These are phyloP conservation scores for Colletotrichum echinochloae DNA, from an alignment of 2,329 filamentous ascomycete genomes.

Conservation along the genomic window DNA sequence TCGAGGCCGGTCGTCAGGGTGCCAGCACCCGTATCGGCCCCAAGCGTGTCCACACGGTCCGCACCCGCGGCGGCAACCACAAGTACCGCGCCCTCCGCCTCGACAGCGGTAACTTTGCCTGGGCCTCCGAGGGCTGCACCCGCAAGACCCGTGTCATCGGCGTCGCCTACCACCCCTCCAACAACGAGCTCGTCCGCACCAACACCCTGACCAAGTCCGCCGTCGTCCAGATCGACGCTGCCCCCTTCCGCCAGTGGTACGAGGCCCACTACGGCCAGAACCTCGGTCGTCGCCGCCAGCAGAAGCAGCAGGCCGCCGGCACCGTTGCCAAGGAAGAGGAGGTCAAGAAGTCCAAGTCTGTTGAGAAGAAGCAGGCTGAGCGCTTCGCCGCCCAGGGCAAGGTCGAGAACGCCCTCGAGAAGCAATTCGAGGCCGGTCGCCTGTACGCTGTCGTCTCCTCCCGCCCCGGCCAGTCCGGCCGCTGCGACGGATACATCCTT, in stretches of 20 bases:
- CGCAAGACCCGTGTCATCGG: constrained; percentile 99
- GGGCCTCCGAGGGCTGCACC: constrained; percentile 97
- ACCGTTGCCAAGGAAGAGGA: constrained; percentile 72
- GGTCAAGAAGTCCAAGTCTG: constrained; percentile 92
- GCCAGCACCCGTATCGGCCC: constrained; percentile 99
- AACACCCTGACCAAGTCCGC: constrained; percentile 99
- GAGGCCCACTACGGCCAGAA: constrained; percentile 98
- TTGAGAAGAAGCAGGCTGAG: constrained; percentile 96
- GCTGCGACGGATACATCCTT: constrained; percentile 96
- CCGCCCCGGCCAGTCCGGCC: constrained; percentile 96
- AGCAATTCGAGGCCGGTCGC: constrained; percentile 99
- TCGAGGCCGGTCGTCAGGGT: constrained; percentile 99
- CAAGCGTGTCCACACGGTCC: constrained; percentile 97
- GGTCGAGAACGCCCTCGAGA: constrained; percentile 92
- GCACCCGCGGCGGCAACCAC: constrained; percentile 97
- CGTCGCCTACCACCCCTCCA: constrained; percentile 98
- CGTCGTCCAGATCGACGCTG: constrained; percentile 98
- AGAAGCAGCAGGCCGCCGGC: constrained; percentile 72
- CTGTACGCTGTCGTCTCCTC: constrained; percentile 93
- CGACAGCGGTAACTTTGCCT: constrained; percentile 99
- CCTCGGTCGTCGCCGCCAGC: constrained; percentile 91
- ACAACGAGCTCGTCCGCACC: constrained; percentile 99
- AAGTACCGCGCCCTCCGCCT: constrained; percentile 99
- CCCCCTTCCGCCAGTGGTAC: constrained; percentile 99
- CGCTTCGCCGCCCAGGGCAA: constrained; percentile 88